Evolutionary conservation across 208 protist species (phyloP).

Genomic region (Naegleria fowleri): DNA sequence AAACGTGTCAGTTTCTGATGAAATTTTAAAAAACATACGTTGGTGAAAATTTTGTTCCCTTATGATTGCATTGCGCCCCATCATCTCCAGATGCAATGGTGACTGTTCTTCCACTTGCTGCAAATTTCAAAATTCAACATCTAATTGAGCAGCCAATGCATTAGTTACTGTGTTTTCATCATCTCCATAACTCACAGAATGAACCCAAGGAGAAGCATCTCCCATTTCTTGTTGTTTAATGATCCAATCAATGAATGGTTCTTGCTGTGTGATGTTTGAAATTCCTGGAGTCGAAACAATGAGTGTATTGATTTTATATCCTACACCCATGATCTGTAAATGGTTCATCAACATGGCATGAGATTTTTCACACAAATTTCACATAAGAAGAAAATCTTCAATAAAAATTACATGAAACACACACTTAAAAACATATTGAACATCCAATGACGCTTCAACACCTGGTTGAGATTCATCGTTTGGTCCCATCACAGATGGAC

Average conservation of each 20-base stretch:
- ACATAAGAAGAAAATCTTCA: too few species aligned
- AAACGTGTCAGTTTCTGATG: too few species aligned
- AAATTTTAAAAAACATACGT: too few species aligned
- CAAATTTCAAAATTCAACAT: slow-evolving; percentile 18
- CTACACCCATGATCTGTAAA: neutral
- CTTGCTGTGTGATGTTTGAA: neutral
- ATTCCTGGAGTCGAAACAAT: neutral
- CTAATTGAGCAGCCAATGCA: neutral
- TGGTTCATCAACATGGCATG: neutral
- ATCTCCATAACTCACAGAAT: slow-evolving; percentile 6
- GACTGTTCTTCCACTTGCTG: neutral
- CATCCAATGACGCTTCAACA: slow-evolving; percentile 19
- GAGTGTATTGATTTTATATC: neutral
- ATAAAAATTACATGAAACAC: too few species aligned
- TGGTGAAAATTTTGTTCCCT: neutral
- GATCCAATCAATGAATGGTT: neutral
- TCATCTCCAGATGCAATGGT: slow-evolving; percentile 10
- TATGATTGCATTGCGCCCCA: neutral
- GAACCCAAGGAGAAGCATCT: neutral
- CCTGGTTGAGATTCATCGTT: neutral
- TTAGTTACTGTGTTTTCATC: neutral
- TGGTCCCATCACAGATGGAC: neutral
- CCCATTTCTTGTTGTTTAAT: neutral
- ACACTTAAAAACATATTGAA: slow-evolving; percentile 32
- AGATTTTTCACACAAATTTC: too few species aligned